Percentiles rank a stretch among this genome's conserved stretches.
Conservation (phyloP, 257 asterid species). For the Salvia rosmarinus region DNA sequence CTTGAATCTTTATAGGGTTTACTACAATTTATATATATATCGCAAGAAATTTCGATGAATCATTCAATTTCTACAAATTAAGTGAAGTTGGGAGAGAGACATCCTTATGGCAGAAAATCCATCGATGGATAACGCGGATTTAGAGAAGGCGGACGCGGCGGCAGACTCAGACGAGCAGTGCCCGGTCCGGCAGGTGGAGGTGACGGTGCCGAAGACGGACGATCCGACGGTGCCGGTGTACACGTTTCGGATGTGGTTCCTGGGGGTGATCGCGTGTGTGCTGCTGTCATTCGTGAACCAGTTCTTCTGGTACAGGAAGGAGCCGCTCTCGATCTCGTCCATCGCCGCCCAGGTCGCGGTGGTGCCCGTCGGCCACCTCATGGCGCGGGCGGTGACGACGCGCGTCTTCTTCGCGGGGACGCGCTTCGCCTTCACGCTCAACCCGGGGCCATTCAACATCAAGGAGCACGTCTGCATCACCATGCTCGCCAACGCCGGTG, state of each 20-base stretch:
- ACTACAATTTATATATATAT: too few relatives aligned
- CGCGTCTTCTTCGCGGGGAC: constrained; percentile 68
- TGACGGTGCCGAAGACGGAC: constrained; percentile 78
- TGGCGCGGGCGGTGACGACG: constrained; percentile 61
- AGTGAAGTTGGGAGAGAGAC: too few relatives aligned
- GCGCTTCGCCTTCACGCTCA: constrained; percentile 64
- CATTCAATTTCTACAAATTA: too few relatives aligned
- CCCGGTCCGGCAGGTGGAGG: constrained; percentile 78
- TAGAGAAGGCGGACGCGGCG: too few relatives aligned
- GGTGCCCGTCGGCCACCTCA: constrained; percentile 82
- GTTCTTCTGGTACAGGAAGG: constrained; percentile 89
- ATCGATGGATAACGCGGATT: too few relatives aligned
- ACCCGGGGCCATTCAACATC: constrained; percentile 76
- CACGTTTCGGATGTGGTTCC: constrained; percentile 81
- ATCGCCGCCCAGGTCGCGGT: constrained; percentile 93
- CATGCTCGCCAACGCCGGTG: constrained; percentile 85
- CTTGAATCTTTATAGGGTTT: too few relatives aligned
- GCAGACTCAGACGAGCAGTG: too few relatives aligned
- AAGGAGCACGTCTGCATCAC: constrained; percentile 94
- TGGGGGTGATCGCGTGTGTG: constrained; percentile 66
- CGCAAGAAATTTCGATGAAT: too few relatives aligned
- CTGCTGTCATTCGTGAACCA: constrained; percentile 89
- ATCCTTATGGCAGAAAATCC: too few relatives aligned
- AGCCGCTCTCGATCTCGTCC: constrained; percentile 76
- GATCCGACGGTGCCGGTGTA: constrained; percentile 65